Evolutionary conservation across 1,139 yeast species (phyloP), one percentile per base, ranked within the genome.

Genomic region (Protomyces pachydermus): DNA sequence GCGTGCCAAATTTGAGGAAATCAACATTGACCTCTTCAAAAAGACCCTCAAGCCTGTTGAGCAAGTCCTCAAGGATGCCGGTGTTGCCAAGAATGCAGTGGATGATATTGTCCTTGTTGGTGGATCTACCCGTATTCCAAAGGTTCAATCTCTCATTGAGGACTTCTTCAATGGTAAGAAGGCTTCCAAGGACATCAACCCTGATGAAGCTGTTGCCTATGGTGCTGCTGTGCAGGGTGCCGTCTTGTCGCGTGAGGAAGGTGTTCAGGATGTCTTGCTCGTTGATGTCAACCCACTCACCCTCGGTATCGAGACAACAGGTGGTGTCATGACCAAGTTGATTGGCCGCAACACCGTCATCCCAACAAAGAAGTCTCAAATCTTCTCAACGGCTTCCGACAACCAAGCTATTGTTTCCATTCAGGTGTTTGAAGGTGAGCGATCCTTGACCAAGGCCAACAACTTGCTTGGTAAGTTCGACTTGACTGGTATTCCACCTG

Each of bases 171-270:
- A 87, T 75, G 96, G 96, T 73, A 91, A 91, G 83, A 88, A 90
- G 80, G 93, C 95, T 65, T 86, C 95, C 70, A 90, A 89, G 83
- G 95, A 96, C 80, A 90, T 91, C 75, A 91, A 91, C 81, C 97
- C 97, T 67, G 97, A 91, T 80, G 96, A 90, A 82, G 96, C 96
- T 75, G 96, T 90, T 77, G 97, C 97, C 67, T 90, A 86, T 76
- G 97, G 97, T 84, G 97, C 97, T 68, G 96, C 97, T 71, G 96
- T 90, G 70, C 97, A 91, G 81, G 97, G 96, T 67, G 97, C 97
- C 83, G 91, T 91, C 71, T 81, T 91, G 71, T 84, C 95, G 69
- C 97, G 97, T 78, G 95, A 89, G 79, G 83, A 83, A 67, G 81
- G 82, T 67, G 87, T 90, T 65, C 95, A 88, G 76, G 96, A 89